Base-by-base conservation (phyloP, 345 rosid species). In the Pistacia atlantica region DNA sequence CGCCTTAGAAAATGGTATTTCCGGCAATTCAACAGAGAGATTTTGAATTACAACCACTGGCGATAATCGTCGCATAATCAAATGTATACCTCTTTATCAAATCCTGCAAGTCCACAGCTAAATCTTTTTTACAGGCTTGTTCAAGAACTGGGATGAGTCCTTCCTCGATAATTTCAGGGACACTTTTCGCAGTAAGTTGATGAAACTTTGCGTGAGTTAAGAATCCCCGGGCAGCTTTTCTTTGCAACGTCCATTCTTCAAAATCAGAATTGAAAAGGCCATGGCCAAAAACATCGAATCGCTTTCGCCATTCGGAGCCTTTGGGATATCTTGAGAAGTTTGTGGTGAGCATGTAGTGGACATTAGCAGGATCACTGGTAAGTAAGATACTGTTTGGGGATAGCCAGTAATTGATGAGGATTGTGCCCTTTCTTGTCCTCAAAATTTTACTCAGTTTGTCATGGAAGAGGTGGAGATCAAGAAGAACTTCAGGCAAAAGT, bases 11-110 rank as follows among this genome's bases (percentile, higher is more conserved):
- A 85, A 84, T 61, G 73, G 45, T 5, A 78, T 69, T 38, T 79
- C 80, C 1, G 84, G 87, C 37, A 87, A 63, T n/a, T 81, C 79
- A 0, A 80, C 67, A n/a, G 81, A 81, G 56, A 69, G 77, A 87
- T 20, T 74, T 81, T 25, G 90, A 90, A 73, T 87, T 89, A 8
- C 79, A 80, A 1, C 89, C 86, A 31, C 85, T 82, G 1, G 84
- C 88, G 25, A 89, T 75, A 37, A 79, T 76, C 72, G 81, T 82
- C 0, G 87, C 81, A 8, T 80, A 79, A 69, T 89, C 92, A n/a
- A 85, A 89, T 9, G 86, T 80, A 56, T 85, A 87, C 63, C 89
- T 51, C 52, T 87, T 85, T 25, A 87, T 77, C 11, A 86, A 8
- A 62, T 85, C 86, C 67, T 86, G 84, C 31, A 84, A 78, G 70